Percentiles rank a stretch among this genome's conserved stretches.
These are phyloP conservation scores for Phyllosticta citribraziliensis DNA, from an alignment of 2,329 filamentous ascomycete genomes.

Conservation along the genomic window DNA sequence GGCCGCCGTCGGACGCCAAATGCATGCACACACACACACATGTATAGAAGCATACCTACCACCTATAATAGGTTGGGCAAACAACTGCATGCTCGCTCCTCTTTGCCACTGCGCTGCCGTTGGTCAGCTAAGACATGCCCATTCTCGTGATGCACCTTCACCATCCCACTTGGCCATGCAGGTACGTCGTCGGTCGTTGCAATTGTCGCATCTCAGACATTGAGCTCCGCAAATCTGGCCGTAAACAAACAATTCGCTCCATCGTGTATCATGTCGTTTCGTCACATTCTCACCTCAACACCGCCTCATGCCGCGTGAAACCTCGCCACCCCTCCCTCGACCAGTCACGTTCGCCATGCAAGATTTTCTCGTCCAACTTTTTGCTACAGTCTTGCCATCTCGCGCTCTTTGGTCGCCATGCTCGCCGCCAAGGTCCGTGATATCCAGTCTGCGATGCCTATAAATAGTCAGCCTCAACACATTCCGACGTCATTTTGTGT, in stretches of 20 bases:
- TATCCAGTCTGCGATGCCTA: slow-evolving; percentile 27
- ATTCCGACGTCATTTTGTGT: background rate
- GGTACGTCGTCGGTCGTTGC: background rate
- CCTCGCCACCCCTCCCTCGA: background rate
- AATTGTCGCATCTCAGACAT: background rate
- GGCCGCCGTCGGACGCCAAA: background rate
- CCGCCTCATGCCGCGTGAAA: background rate
- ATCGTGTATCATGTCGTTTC: background rate
- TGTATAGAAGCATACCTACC: too few relatives aligned
- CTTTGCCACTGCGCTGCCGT: background rate
- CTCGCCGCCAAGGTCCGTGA: slow-evolving; percentile 21
- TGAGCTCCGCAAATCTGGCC: background rate
- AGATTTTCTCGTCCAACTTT: too few relatives aligned
- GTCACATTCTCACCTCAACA: background rate
- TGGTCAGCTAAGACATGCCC: background rate
- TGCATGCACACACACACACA: too few relatives aligned
- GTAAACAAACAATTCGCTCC: background rate
- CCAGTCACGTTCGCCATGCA: background rate
- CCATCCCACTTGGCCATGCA: background rate
- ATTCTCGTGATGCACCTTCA: background rate
- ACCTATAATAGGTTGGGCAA: background rate
- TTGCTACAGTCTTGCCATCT: slow-evolving; percentile 1
- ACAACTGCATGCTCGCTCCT: background rate
- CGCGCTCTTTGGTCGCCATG: slow-evolving; percentile 12
- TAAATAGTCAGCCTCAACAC: background rate